Percentiles rank a stretch among this genome's conserved stretches.
phyloP scores from a whole-genome alignment of 371 early-diverging fungal species.

The Mucor ambiguus region DNA sequence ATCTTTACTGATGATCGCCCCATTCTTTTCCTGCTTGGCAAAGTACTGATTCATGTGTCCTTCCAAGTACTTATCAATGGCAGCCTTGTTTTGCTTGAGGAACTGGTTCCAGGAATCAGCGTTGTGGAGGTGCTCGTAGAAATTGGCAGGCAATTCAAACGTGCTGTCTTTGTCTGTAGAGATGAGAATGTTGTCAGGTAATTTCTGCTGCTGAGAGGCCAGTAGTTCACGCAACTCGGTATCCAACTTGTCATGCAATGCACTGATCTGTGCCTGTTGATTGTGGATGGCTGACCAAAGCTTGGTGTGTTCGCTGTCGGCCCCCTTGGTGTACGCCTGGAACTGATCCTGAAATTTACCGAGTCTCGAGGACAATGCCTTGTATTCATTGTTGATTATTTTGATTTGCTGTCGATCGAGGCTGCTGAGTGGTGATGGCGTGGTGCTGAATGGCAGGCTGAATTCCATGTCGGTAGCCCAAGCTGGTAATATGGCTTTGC shows the following conservation, averaged over 20 bases:
- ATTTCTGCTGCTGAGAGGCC: neutral
- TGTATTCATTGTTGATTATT: neutral
- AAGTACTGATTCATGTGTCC: constrained; percentile 8
- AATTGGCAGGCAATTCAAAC: constrained; percentile 1
- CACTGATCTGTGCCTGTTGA: neutral
- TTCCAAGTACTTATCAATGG: constrained; percentile 8
- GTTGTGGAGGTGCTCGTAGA: constrained; percentile 11
- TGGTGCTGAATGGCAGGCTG: neutral
- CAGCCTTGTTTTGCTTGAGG: constrained; percentile 8
- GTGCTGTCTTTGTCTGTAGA: constrained; percentile 11
- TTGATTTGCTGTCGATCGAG: neutral
- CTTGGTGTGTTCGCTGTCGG: neutral
- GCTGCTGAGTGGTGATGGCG: neutral
- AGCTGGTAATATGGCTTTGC: neutral
- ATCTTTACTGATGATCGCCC: constrained; percentile 17
- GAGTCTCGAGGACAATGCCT: neutral
- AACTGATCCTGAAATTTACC: neutral
- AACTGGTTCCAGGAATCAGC: constrained; percentile 7
- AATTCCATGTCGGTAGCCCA: neutral
- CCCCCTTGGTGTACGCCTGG: neutral
- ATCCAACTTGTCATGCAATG: neutral
- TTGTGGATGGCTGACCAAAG: neutral
- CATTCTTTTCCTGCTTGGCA: constrained; percentile 11
- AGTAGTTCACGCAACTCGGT: neutral
- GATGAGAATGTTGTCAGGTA: constrained; percentile 12